Evolutionary conservation across 805 yeast genomes (phyloP), one percentile per base, ranked within the genome.

Genomic region (Hanseniaspora meyeri): DNA sequence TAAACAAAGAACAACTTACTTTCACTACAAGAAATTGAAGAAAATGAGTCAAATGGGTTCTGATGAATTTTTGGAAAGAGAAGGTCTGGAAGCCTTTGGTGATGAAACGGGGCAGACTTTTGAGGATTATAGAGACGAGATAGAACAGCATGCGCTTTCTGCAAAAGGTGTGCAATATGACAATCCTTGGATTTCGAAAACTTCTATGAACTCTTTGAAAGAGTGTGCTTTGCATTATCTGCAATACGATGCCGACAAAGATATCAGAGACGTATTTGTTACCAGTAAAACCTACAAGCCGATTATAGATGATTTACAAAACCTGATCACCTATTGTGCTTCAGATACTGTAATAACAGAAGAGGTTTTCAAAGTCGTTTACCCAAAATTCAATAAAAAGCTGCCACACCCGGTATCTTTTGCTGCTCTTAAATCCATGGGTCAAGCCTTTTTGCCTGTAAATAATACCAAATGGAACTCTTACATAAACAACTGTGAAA

Each of bases 331-430:
- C 40, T 93, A 95, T 70, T 95, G 98, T 75, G 88, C 96, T 0
- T 70, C 68, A 5, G 99, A 93, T 70, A 96, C 89, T 0, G 70
- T 72, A 8, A 82, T 83, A 1, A 93, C 98, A 0, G 83, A 77
- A 62, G 71, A 71, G 58, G 87, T 91, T 2, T 82, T 83, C 60
- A 72, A 75, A 58, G 79, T 79, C 58, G 78, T 89, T 0, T 79
- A 82, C 36, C 96, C 96, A 1, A 70, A 72, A 38, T 93, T 87
- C 64, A 67, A 77, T 31, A 63, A 72, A 36, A 77, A 80, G 51
- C 81, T 90, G 46, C 96, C 98, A 0, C 98, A 93, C 68, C 97
- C 98, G 0, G 95, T 91, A 1, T 86, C 95, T 16, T 85, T 90
- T 71, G 90, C 93, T 0, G 96, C 96, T 1, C 71, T 93, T 47